Evolutionary conservation across 148 eudicot genomes (phyloP).

Genomic region (Nepenthes gracilis): DNA sequence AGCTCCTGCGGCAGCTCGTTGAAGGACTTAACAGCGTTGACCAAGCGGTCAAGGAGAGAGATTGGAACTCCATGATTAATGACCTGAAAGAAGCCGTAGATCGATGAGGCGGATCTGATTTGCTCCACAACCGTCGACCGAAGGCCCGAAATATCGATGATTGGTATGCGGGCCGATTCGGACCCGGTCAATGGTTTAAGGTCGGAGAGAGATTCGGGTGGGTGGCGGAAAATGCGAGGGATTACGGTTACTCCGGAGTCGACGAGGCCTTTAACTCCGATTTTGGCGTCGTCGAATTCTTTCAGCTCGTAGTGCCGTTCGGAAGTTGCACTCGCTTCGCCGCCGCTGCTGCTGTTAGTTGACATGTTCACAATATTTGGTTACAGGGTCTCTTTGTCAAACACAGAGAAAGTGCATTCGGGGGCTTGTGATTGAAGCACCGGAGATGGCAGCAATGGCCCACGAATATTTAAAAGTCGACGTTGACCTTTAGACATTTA

Average conservation of each 20-base stretch:
- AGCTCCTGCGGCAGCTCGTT: slow-evolving; percentile 31
- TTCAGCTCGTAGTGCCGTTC: slow-evolving; percentile 16
- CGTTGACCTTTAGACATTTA: too few relatives aligned
- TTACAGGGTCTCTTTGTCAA: too few relatives aligned
- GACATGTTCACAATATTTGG: too few relatives aligned
- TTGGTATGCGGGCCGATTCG: slow-evolving; percentile 17
- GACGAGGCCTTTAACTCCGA: slow-evolving; percentile 71
- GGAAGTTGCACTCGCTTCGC: too few relatives aligned
- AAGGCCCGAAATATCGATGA: slow-evolving; percentile 37
- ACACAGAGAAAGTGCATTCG: too few relatives aligned
- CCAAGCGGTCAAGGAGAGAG: slow-evolving; percentile 11
- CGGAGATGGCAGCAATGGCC: too few relatives aligned
- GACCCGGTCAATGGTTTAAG: background rate
- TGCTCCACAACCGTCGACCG: slow-evolving; percentile 21
- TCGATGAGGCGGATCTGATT: slow-evolving; percentile 25
- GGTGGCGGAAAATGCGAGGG: slow-evolving; percentile 52
- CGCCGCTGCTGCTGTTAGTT: too few relatives aligned
- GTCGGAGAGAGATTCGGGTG: slow-evolving; percentile 7
- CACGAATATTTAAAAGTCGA: too few relatives aligned
- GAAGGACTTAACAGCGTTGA: slow-evolving; percentile 24
- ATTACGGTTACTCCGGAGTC: slow-evolving; percentile 49
- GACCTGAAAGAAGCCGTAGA: slow-evolving; percentile 56
- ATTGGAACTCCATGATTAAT: slow-evolving; percentile 40
- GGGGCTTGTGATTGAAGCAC: too few relatives aligned
- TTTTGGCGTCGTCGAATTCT: slow-evolving; percentile 51